A percentile compares a stretch with the other conserved stretches of the same genome.
Conservation (phyloP, 2,329 filamentous ascomycete species). For the Herpotrichia juniperi region DNA sequence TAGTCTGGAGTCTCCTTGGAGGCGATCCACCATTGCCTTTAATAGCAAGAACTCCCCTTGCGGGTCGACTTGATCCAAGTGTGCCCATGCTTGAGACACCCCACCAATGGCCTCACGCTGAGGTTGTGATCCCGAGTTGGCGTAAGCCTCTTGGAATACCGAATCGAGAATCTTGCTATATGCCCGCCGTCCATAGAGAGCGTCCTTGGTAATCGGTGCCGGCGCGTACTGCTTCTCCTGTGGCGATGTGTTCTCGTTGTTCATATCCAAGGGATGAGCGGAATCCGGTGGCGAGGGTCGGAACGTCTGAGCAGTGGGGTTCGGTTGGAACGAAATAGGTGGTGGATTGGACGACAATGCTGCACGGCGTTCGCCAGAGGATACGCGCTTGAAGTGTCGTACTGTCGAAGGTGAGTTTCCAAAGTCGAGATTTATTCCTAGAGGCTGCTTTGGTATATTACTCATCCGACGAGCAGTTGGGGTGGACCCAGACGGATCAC, state of each 20-base stretch:
- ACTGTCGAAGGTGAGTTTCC: constrained; percentile 93
- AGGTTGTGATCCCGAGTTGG: constrained; percentile 71
- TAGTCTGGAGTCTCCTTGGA: constrained; percentile 73
- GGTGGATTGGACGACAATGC: constrained; percentile 40
- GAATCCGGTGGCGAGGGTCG: constrained; percentile 42
- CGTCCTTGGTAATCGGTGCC: constrained; percentile 71
- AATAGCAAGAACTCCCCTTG: constrained; percentile 89
- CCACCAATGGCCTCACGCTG: constrained; percentile 85
- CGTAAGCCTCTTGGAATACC: constrained; percentile 81
- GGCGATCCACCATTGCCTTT: constrained; percentile 74
- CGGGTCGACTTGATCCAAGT: constrained; percentile 84
- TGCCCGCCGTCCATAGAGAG: constrained; percentile 77
- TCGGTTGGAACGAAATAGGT: constrained; percentile 37
- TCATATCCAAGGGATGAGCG: constrained; percentile 31
- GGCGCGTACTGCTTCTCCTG: constrained; percentile 59
- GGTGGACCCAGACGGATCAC: constrained; percentile 42
- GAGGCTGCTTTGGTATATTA: constrained; percentile 67
- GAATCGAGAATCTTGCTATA: constrained; percentile 84
- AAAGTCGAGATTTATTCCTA: constrained; percentile 90
- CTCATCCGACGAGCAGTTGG: constrained; percentile 54
- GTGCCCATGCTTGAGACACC: constrained; percentile 83
- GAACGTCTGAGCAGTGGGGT: constrained; percentile 45
- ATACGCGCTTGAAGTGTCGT: constrained; percentile 87
- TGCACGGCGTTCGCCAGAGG: constrained; percentile 60
- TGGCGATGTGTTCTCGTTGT: constrained; percentile 68